phyloP scores from a whole-genome alignment of 2,329 filamentous ascomycete genomes.

The Ascochyta lentis region DNA sequence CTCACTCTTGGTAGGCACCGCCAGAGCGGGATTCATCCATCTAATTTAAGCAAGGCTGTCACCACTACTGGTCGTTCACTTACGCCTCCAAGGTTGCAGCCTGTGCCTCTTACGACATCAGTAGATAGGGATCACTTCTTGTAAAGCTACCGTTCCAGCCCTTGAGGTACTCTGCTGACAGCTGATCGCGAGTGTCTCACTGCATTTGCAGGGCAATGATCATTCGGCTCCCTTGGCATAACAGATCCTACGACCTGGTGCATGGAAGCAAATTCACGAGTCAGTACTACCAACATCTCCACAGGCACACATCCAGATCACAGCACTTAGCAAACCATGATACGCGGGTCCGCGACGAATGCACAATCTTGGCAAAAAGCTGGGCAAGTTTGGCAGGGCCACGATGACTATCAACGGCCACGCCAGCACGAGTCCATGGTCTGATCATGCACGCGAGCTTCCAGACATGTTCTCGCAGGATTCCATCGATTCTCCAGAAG shows the following conservation, averaged over 20 bases:
- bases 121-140: neutral
- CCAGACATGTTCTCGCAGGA: conserved; percentile 8
- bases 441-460: conserved; percentile 11
- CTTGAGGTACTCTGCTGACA: neutral
- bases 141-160: neutral
- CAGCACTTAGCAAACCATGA: neutral
- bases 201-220: neutral
- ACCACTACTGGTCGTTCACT: neutral
- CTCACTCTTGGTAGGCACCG: neutral
- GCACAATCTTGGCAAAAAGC: conserved; percentile 6
- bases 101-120: conserved; percentile 1
- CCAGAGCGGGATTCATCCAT: neutral
- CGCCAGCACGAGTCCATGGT: conserved; percentile 9
- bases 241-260: conserved; percentile 8
- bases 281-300: conserved; percentile 3
- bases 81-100: neutral
- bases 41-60: neutral
- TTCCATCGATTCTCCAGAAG: conserved; percentile 2
- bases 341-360: neutral
- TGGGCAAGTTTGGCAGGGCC: conserved; percentile 9
- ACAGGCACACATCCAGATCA: conserved; percentile 4
- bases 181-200: neutral
- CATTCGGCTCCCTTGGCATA: neutral
- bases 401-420: neutral
- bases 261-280: conserved; percentile 4